phyloP scores from a whole-genome alignment of 345 rosid species.

The Pistacia atlantica region DNA sequence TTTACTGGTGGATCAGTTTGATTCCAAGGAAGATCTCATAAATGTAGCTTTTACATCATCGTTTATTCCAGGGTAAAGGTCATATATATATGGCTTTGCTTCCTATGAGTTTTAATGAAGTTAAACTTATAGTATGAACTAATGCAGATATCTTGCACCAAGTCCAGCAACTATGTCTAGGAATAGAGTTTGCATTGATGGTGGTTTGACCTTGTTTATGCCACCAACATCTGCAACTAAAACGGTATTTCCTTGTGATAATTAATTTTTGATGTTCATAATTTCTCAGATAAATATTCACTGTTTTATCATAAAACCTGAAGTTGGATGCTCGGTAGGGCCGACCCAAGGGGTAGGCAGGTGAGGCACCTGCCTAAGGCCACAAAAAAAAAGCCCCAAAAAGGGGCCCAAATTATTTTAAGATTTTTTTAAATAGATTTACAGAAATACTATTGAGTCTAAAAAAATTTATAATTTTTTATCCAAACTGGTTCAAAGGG shows the following conservation, averaged over 20 bases:
- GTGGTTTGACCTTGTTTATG: conserved; percentile 94
- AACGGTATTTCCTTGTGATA: conserved; percentile 55
- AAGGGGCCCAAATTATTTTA: too few species aligned
- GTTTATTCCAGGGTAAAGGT: conserved; percentile 83
- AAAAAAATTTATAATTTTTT: too few species aligned
- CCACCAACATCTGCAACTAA: conserved; percentile 93
- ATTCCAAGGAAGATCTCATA: conserved; percentile 89
- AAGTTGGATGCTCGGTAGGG: too few species aligned
- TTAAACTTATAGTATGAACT: conserved; percentile 18
- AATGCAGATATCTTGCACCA: conserved; percentile 91
- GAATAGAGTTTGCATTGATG: conserved; percentile 86
- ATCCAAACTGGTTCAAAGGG: too few species aligned
- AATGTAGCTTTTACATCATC: conserved; percentile 88
- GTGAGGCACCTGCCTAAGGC: too few species aligned
- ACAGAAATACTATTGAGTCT: too few species aligned
- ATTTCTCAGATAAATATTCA: background rate
- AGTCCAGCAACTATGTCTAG: conserved; percentile 85
- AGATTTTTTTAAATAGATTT: too few species aligned
- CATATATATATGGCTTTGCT: conserved; percentile 11
- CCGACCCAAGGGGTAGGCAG: too few species aligned
- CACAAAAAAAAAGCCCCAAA: too few species aligned
- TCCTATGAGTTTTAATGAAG: conserved; percentile 12
- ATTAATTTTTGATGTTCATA: background rate
- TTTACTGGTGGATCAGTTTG: conserved; percentile 89
- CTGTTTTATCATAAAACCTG: too few species aligned